Conservation (phyloP, 345 rosid species). For the Turnera subulata region DNA sequence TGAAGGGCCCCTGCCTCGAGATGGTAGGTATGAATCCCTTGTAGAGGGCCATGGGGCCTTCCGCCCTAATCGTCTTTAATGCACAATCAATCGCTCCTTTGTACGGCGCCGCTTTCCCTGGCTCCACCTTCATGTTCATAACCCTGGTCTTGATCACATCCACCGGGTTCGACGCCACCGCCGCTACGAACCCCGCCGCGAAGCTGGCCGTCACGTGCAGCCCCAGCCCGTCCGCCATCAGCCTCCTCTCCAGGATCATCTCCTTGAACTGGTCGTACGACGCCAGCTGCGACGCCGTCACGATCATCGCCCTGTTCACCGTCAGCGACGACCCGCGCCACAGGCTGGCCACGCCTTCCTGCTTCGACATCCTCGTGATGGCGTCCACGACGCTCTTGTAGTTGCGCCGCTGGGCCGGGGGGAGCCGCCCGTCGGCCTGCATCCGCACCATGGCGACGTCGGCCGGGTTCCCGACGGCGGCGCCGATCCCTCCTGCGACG, state of each 20-base stretch:
- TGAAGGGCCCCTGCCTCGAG: conserved; percentile 77
- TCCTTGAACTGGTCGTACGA: conserved; percentile 77
- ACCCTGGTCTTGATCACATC: conserved; percentile 85
- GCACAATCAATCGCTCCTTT: conserved; percentile 67
- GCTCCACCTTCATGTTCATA: conserved; percentile 74
- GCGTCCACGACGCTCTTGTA: conserved; percentile 69
- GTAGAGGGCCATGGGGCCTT: conserved; percentile 62
- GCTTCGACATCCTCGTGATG: conserved; percentile 47
- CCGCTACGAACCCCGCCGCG: conserved; percentile 70
- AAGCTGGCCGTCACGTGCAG: conserved; percentile 74
- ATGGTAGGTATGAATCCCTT: conserved; percentile 77
- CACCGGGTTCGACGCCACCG: conserved; percentile 78
- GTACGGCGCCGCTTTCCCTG: conserved; percentile 44
- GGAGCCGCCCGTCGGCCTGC: conserved; percentile 84
- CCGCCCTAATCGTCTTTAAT: conserved; percentile 55
- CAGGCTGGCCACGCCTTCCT: conserved; percentile 62
- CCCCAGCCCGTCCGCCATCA: conserved; percentile 59
- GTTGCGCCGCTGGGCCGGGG: conserved; percentile 54
- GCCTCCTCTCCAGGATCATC: conserved; percentile 36
- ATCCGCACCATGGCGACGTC: conserved; percentile 86
- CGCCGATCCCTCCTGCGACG: conserved; percentile 65
- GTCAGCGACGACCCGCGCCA: conserved; percentile 77
- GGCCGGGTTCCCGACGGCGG: conserved; percentile 76
- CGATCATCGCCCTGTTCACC: conserved; percentile 79
- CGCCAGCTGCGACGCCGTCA: conserved; percentile 69